Base-by-base conservation (phyloP, 169 alveolate species). In the Plasmodium knowlesi region DNA sequence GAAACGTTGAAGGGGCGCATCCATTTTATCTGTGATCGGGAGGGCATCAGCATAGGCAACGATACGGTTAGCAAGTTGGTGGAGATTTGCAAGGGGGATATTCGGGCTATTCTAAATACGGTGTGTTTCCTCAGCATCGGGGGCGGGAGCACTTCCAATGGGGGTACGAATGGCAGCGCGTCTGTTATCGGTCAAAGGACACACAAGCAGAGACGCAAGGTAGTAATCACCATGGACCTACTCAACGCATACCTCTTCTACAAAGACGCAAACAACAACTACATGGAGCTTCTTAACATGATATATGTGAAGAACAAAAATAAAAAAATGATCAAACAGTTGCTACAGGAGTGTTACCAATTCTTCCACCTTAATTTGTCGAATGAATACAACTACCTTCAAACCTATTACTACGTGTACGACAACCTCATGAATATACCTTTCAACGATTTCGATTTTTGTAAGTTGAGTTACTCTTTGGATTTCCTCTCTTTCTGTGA, bases 51-150 rank as follows among this genome's bases (percentile, higher is more conserved):
- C 19, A 94, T 96, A 0, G 94, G 89, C 37, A 92, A 84, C 22
- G 94, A 93, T 50, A 57, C 96, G 12, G 78, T 97, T 34, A 93
- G 92, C 61, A 94, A 94, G n/a, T 74, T 97, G 88, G 82, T 94
- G 0, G 95, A 95, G n/a, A 57, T 93, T 19, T 94, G 93, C 46
- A 93, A 94, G 8, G 79, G 95, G 22, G 98, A 97, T 67, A 80
- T 97, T 22, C 82, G 98, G 28, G 84, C 96, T 0, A 72, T 90
- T 57, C 39, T 95, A 5, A 88, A 84, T 19, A 79, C 95, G 1
- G 90, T 95, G 8, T 71, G 92, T 72, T 86, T 92, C 41, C 78
- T 95, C 19, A 50, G 85, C 50, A 46, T 85, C 30, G 93, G 93
- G 10, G 8, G 50, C 1, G 34, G 37, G 41, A 39, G 32, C 76